These are phyloP conservation scores for Pseudogymnoascus sp. DNA, from an alignment of 2,329 filamentous ascomycete species.

Conservation along the genomic window DNA sequence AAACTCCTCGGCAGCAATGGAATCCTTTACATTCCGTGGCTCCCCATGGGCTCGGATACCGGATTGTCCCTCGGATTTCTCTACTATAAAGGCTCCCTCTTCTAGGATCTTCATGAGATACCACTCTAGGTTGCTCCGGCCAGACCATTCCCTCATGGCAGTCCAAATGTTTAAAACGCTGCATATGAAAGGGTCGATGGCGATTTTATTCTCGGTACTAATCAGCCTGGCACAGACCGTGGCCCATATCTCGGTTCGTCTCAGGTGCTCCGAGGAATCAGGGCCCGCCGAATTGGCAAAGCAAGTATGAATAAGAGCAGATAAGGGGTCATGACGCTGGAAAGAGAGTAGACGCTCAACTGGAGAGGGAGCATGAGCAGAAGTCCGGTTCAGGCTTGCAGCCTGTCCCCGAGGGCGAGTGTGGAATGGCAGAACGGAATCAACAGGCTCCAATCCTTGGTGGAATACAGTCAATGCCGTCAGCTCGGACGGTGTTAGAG, in stretches of 20 bases:
- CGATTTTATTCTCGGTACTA: constrained; percentile 59
- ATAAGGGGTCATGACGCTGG: constrained; percentile 79
- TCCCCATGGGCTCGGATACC: constrained; percentile 63
- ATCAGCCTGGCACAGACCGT: constrained; percentile 78
- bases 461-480: constrained; percentile 70
- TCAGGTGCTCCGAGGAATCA: constrained; percentile 70
- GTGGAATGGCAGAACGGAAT: constrained; percentile 72
- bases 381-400: constrained; percentile 39
- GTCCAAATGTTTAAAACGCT: constrained; percentile 84
- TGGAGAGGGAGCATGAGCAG: constrained; percentile 46
- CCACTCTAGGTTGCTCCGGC: constrained; percentile 81
- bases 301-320: constrained; percentile 76
- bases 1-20: constrained; percentile 77
- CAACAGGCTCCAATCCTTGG: constrained; percentile 69
- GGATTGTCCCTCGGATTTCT: constrained; percentile 73
- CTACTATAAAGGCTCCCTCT: constrained; percentile 82
- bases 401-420: constrained; percentile 37
- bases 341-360: constrained; percentile 82
- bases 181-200: constrained; percentile 71
- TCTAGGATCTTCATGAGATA: constrained; percentile 93
- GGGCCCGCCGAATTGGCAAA: constrained; percentile 81
- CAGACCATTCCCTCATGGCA: constrained; percentile 79
- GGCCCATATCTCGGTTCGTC: constrained; percentile 80
- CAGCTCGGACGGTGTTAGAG: constrained; percentile 67
- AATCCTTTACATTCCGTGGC: constrained; percentile 68